Evolutionary conservation across 345 rosid genomes (phyloP).

Genomic region (Moringa oleifera): DNA sequence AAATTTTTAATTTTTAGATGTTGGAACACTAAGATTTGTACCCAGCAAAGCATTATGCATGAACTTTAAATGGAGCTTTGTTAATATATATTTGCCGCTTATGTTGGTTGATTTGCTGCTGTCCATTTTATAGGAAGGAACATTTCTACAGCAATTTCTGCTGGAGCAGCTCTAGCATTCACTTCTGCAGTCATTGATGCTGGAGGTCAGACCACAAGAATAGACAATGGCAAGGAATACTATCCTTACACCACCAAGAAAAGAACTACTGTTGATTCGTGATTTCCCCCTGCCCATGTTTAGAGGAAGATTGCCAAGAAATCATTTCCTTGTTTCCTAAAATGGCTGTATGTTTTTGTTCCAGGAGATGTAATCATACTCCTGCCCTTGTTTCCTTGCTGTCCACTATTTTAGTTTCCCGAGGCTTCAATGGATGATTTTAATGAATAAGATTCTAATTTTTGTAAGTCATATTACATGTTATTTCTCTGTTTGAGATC

Average conservation of each 20-base stretch:
- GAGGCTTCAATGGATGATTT: constrained; percentile 10
- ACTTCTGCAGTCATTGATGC: constrained; percentile 80
- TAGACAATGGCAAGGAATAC: constrained; percentile 85
- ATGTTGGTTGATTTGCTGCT: background rate
- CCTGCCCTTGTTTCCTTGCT: constrained; percentile 18
- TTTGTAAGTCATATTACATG: background rate
- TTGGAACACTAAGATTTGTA: too few species aligned
- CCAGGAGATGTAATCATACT: constrained; percentile 36
- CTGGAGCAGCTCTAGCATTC: constrained; percentile 82
- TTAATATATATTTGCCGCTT: background rate
- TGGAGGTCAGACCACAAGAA: constrained; percentile 91
- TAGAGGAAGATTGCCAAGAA: constrained; percentile 1
- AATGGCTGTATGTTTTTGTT: constrained; percentile 23
- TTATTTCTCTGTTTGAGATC: constrained; percentile 4
- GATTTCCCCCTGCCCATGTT: constrained; percentile 17
- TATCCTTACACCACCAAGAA: constrained; percentile 89
- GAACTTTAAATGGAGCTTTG: background rate
- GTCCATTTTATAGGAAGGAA: constrained; percentile 56
- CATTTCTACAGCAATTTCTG: constrained; percentile 75
- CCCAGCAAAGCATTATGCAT: too few species aligned
- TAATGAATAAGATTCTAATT: constrained; percentile 20
- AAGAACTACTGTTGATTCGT: constrained; percentile 51
- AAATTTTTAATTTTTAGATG: too few species aligned
- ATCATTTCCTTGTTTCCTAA: too few species aligned
- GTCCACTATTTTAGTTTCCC: constrained; percentile 2